These are phyloP conservation scores for Penicillium roqueforti DNA, from an alignment of 495 filamentous ascomycete genomes.

Conservation along the genomic window DNA sequence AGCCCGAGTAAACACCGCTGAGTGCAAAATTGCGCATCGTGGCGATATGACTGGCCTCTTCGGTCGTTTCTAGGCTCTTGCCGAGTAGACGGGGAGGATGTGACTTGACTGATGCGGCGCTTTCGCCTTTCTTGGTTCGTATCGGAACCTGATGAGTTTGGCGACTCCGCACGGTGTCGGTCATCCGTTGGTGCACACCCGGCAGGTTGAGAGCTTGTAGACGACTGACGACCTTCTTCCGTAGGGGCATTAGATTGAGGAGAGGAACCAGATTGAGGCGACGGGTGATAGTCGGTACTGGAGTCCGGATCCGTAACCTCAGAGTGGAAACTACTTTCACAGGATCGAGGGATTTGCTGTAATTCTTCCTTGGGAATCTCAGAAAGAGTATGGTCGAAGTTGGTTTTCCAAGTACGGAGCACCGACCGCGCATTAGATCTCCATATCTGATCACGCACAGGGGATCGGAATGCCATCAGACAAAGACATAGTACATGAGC, in stretches of 20 bases:
- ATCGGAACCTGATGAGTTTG: conserved; percentile 22
- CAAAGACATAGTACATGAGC: conserved; percentile 25
- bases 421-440: conserved; percentile 20
- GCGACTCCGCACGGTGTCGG: conserved; percentile 6
- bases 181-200: too few species aligned
- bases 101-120: conserved; percentile 26
- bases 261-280: too few species aligned
- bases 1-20: conserved; percentile 46
- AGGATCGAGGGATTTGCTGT: conserved; percentile 18
- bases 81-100: conserved; percentile 10
- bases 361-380: conserved; percentile 20
- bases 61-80: too few species aligned
- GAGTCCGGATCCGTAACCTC: too few species aligned
- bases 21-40: conserved; percentile 37
- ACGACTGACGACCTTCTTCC: too few species aligned
- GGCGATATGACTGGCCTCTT: conserved; percentile 5
- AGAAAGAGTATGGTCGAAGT: conserved; percentile 21
- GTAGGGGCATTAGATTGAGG: too few species aligned
- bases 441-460: conserved; percentile 28
- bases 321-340: too few species aligned
- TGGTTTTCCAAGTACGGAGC: conserved; percentile 23
- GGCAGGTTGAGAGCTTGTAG: too few species aligned
- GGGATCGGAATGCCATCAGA: conserved; percentile 25
- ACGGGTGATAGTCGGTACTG: too few species aligned
- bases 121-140: conserved; percentile 24